Base-by-base conservation (phyloP, 2,329 filamentous ascomycete species). In the Xylaria hypoxylon region DNA sequence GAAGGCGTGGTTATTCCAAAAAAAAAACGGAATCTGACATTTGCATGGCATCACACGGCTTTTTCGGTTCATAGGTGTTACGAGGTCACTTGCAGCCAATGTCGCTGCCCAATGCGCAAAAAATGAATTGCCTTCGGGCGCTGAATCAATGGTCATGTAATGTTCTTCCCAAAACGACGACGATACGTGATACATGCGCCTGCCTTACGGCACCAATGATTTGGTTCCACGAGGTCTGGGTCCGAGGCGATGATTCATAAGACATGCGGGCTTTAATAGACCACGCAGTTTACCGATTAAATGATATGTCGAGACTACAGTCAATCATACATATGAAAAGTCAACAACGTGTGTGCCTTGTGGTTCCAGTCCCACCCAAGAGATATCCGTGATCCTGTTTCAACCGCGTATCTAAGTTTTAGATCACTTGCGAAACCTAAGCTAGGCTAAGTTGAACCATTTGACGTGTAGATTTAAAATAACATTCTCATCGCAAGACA, bases 11-110 rank as follows among this genome's bases (percentile, higher is more conserved):
- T 75, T 75, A 74, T 76, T 75, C 67, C 73, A 74, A 73, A 38
- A 38, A 38, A 31, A 31, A 31, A 73, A 68, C 70, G 76, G 76
- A 75, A 77, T 76, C 70, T 77, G 76, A 76, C 75, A 76, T 78
- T 77, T 77, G 76, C 76, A 78, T 78, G 76, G 76, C 76, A 78
- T 78, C 76, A 77, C 75, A 77, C 73, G 75, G 76, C 74, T 77
- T 77, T 76, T 77, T 77, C 74, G 76, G 76, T 77, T 78, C 75
- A 76, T 77, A 77, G 76, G 76, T 78, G 76, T 78, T 77, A 76
- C 70, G 76, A 77, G 76, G 76, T 77, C 73, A 74, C 72, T 76
- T 71, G 75, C 76, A 78, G 76, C 72, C 72, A 74, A 75, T 75
- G 75, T 76, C 72, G 75, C 76, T 77, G 74, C 74, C 68, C 60